Base-by-base conservation (phyloP, 345 rosid species). In the Rhodamnia rubescens region DNA sequence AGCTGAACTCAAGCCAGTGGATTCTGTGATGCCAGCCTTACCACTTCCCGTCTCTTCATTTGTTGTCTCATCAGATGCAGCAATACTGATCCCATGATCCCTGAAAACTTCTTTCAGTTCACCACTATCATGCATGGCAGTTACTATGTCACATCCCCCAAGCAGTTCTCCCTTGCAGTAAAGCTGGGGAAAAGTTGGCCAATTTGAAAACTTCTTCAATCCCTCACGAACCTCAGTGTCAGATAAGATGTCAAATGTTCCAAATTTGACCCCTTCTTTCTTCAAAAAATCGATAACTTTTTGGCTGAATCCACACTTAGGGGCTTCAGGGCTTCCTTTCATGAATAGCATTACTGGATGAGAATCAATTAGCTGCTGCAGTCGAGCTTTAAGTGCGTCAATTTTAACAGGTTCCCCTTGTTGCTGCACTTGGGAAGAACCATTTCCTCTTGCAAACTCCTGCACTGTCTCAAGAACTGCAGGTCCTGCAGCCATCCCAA, bases 111-210 rank as follows among this genome's bases (percentile, higher is more conserved):
- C 98, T 91, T 92, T 92, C 42, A 98, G 87, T 87, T 98, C 99
- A 84, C 98, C 98, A 88, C 93, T 93, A 87, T 95, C 91, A 58
- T 96, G 98, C 99, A 98, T 98, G 53, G 99, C 93, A 59, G 92
- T 92, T 51, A 32, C 93, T 52, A 98, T 98, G 89, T 98, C 99
- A 89, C 91, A 90, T 69, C 99, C 99, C 87, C 99, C 99, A 32
- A 98, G 95, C 82, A 98, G 97, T 86, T 98, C 99, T 57, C 99
- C 98, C 24, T 92, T 96, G 93, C 93, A 94, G 89, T 94, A 98
- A 81, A 98, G 93, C 92, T 96, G 99, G 89, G 99, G 99, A 90
- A 88, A 98, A 53, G 99, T 98, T n/a, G 99, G 99, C 99, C 99
- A 96, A 86, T 98, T 94, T 8, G 98, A 98, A 92, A 92, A 94